Evolutionary conservation across 257 asterid species (phyloP).

Genomic region (Rhazya stricta): DNA sequence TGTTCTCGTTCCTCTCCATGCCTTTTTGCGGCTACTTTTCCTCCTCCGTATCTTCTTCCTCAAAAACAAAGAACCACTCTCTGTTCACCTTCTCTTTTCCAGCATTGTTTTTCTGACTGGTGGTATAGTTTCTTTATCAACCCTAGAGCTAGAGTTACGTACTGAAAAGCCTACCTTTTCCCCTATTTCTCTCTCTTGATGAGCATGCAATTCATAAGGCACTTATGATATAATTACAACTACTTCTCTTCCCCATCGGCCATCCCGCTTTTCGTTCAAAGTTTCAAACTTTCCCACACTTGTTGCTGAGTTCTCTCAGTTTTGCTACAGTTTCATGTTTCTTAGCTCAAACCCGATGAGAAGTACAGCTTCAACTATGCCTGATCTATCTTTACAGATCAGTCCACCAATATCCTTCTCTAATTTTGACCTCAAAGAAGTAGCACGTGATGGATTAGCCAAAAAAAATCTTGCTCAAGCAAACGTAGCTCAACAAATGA

Average conservation of each 20-base stretch:
- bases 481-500: slow-evolving; percentile 37
- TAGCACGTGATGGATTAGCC: neutral
- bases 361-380: slow-evolving; percentile 22
- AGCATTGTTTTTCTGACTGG: slow-evolving; percentile 21
- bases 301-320: neutral
- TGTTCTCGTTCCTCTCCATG: slow-evolving; percentile 14
- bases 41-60: slow-evolving; percentile 17
- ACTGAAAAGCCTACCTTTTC: slow-evolving; percentile 1
- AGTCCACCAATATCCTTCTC: slow-evolving; percentile 38
- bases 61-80: slow-evolving; percentile 4
- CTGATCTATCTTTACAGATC: slow-evolving; percentile 80
- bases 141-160: neutral
- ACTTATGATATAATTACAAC: slow-evolving; percentile 9
- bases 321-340: slow-evolving; percentile 29
- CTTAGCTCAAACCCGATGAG: slow-evolving; percentile 31
- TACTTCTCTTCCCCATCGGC: neutral
- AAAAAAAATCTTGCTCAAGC: slow-evolving; percentile 13
- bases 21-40: slow-evolving; percentile 17
- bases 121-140: neutral
- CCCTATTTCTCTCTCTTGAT: slow-evolving; percentile 15
- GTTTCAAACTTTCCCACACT: slow-evolving; percentile 4
- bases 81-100: slow-evolving; percentile 6
- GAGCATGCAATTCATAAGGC: neutral
- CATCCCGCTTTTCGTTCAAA: neutral
- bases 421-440: slow-evolving; percentile 12